A percentile compares a stretch with the other conserved stretches of the same genome.
Evolutionary conservation across 805 yeast species (phyloP).

Genomic region (Candida jianshihensis): DNA sequence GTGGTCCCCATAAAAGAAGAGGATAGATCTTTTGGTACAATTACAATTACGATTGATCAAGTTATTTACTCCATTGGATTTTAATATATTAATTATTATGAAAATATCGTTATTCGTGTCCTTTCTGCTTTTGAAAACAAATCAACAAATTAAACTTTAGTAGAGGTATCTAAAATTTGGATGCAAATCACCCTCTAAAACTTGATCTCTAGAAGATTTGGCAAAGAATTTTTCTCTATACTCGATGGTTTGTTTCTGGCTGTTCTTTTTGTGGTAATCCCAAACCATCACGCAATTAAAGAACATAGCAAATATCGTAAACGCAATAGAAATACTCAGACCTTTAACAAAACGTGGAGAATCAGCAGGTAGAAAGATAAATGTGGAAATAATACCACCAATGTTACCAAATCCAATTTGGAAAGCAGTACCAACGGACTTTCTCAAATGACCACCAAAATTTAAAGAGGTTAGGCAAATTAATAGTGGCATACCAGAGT

Average conservation of each 20-base stretch:
- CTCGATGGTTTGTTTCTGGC: slow-evolving; percentile 26
- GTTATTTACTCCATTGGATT: too few relatives aligned
- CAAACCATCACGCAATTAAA: slow-evolving; percentile 26
- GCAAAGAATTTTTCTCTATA: slow-evolving; percentile 26
- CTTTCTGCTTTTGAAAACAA: too few relatives aligned
- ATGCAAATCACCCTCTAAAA: slow-evolving; percentile 31
- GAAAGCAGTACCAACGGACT: slow-evolving; percentile 33
- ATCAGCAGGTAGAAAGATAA: slow-evolving; percentile 29
- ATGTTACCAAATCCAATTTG: slow-evolving; percentile 33
- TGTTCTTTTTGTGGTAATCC: slow-evolving; percentile 26
- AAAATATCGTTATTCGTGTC: too few relatives aligned
- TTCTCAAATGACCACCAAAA: slow-evolving; percentile 32
- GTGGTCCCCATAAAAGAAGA: too few relatives aligned
- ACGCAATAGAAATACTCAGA: slow-evolving; percentile 37
- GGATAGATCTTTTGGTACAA: too few relatives aligned
- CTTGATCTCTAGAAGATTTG: slow-evolving; percentile 26
- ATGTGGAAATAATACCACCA: slow-evolving; percentile 34
- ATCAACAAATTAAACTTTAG: slow-evolving; percentile 14
- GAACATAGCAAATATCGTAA: slow-evolving; percentile 34
- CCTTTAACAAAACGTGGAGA: slow-evolving; percentile 34
- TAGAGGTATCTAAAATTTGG: slow-evolving; percentile 43
- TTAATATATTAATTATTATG: too few relatives aligned
- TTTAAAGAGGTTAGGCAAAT: slow-evolving; percentile 33
- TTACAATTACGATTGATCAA: too few relatives aligned
- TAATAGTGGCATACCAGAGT: slow-evolving; percentile 29